phyloP scores from a whole-genome alignment of 805 yeast species.

The Starmerella floris region DNA sequence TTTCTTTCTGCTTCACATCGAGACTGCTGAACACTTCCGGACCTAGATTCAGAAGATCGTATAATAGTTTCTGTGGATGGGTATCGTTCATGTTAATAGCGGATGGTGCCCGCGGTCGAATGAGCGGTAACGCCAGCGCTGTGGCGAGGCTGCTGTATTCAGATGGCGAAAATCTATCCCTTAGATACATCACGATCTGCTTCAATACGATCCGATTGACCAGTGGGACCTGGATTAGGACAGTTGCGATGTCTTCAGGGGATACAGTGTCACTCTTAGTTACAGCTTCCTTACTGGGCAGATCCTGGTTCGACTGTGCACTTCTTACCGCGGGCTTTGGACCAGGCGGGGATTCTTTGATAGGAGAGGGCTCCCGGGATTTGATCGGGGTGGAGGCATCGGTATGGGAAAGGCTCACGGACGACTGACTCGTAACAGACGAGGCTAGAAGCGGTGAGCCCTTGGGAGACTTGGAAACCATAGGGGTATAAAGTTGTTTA shows the following conservation, averaged over 20 bases:
- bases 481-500: constrained; percentile 40
- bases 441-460: no score
- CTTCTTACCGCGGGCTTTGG: no score
- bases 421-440: no score
- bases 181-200: constrained; percentile 16
- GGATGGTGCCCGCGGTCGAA: constrained; percentile 26
- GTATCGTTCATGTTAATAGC: constrained; percentile 22
- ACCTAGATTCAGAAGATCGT: constrained; percentile 20
- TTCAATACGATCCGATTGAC: constrained; percentile 17
- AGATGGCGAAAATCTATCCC: background rate
- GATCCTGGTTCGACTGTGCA: no score
- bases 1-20: constrained; percentile 9
- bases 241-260: constrained; percentile 16
- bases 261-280: background rate
- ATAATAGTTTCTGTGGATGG: constrained; percentile 23
- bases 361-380: no score
- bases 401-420: background rate
- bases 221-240: constrained; percentile 21
- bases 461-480: no score
- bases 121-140: constrained; percentile 20
- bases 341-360: no score
- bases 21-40: constrained; percentile 19
- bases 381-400: background rate
- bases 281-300: background rate
- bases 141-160: constrained; percentile 12